Evolutionary conservation across 345 rosid genomes (phyloP).

Genomic region (Populus pruinosa): DNA sequence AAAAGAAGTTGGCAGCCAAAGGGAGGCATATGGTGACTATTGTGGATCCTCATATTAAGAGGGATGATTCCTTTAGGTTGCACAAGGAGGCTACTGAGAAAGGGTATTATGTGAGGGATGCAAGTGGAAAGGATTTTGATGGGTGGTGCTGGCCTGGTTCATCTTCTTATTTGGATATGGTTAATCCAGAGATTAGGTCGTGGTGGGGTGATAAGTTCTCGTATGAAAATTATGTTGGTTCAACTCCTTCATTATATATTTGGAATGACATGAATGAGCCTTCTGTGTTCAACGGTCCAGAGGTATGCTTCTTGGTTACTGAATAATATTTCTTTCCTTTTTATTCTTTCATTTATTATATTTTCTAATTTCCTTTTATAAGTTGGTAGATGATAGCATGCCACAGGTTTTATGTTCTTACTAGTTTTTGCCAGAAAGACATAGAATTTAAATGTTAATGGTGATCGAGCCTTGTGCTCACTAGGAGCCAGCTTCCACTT

Average conservation of each 20-base stretch:
- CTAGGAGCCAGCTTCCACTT: neutral
- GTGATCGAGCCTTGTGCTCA: neutral
- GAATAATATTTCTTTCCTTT: neutral
- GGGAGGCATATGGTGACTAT: conserved; percentile 98
- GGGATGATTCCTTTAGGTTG: conserved; percentile 71
- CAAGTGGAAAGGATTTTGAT: conserved; percentile 76
- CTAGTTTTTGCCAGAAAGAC: neutral
- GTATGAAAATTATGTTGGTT: conserved; percentile 66
- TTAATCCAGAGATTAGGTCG: conserved; percentile 81
- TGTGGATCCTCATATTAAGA: conserved; percentile 96
- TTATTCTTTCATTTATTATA: neutral
- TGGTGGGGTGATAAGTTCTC: conserved; percentile 94
- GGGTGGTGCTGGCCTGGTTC: conserved; percentile 99
- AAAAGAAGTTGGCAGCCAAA: conserved; percentile 74
- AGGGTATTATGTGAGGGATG: conserved; percentile 89
- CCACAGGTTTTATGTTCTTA: neutral
- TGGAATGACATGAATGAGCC: conserved; percentile 99
- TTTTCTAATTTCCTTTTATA: neutral
- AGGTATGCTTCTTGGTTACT: conserved; percentile 48
- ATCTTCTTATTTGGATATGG: conserved; percentile 78
- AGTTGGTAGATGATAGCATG: neutral
- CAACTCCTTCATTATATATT: conserved; percentile 84
- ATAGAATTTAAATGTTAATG: neutral
- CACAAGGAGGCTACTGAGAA: conserved; percentile 82
- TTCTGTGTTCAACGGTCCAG: conserved; percentile 98